phyloP scores from a whole-genome alignment of 345 rosid genomes.

The Mallotus nudiflorus region DNA sequence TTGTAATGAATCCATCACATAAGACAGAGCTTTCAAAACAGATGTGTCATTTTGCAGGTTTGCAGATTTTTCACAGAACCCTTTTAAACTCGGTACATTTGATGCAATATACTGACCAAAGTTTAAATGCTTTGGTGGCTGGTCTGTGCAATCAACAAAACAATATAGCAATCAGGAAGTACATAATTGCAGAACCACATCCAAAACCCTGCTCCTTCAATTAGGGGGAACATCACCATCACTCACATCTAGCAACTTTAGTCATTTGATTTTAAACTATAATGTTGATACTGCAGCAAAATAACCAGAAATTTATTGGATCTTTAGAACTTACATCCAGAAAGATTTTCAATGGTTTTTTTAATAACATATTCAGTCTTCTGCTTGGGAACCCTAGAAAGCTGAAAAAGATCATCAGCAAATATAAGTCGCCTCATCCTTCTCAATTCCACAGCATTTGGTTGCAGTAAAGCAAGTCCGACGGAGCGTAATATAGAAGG shows the following conservation, averaged over 20 bases:
- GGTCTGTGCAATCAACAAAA: slow-evolving; percentile 52
- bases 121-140: slow-evolving; percentile 62
- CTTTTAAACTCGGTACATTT: slow-evolving; percentile 70
- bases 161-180: slow-evolving; percentile 8
- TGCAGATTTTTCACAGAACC: slow-evolving; percentile 44
- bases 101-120: slow-evolving; percentile 61
- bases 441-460: slow-evolving; percentile 57
- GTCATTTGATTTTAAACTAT: neutral
- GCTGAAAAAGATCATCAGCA: slow-evolving; percentile 88
- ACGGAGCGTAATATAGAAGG: slow-evolving; percentile 68
- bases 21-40: slow-evolving; percentile 66
- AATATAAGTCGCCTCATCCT: slow-evolving; percentile 60
- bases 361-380: slow-evolving; percentile 62
- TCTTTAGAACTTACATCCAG: slow-evolving; percentile 75
- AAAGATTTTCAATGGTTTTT: slow-evolving; percentile 69
- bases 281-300: neutral
- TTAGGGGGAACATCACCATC: neutral
- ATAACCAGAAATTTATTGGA: neutral
- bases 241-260: neutral
- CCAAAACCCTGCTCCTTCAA: neutral
- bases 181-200: neutral
- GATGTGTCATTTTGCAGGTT: slow-evolving; percentile 53
- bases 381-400: slow-evolving; percentile 72
- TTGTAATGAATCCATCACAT: slow-evolving; percentile 71
- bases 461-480: slow-evolving; percentile 68